phyloP scores from a whole-genome alignment of 495 filamentous ascomycete genomes.

The Margaritispora aquatica region DNA sequence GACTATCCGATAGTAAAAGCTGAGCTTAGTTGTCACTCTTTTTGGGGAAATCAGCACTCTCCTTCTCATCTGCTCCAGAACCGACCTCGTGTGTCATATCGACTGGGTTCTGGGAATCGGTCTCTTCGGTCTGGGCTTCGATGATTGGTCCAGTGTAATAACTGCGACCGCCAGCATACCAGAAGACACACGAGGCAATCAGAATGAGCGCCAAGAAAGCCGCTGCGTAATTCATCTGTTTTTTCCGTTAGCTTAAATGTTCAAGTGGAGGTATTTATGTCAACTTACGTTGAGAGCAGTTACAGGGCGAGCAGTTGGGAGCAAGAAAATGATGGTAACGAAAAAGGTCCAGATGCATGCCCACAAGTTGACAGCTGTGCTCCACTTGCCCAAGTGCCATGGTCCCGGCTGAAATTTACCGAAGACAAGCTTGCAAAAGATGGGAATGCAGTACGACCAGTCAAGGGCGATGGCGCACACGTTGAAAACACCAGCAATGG shows the following conservation, averaged over 20 bases:
- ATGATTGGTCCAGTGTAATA: conserved; percentile 48
- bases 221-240: conserved; percentile 22
- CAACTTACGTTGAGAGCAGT: conserved; percentile 38
- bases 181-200: conserved; percentile 39
- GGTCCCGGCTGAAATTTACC: conserved; percentile 52
- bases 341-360: conserved; percentile 55
- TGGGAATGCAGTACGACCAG: conserved; percentile 55
- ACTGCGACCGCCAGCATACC: conserved; percentile 40
- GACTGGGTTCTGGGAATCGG: conserved; percentile 7
- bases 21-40: too few relatives aligned
- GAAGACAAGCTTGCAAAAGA: conserved; percentile 53
- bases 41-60: background rate
- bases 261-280: background rate
- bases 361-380: too few relatives aligned
- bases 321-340: conserved; percentile 54
- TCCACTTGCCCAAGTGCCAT: conserved; percentile 49
- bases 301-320: conserved; percentile 51
- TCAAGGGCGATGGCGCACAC: conserved; percentile 58
- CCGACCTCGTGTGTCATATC: background rate
- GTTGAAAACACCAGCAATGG: conserved; percentile 58
- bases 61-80: background rate
- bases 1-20: too few relatives aligned
- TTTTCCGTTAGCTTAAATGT: background rate
- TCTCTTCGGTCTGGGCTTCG: conserved; percentile 32
- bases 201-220: conserved; percentile 40